Evolutionary conservation across 2,329 filamentous ascomycete species (phyloP).

Genomic region (Aspergillus calidoustus): DNA sequence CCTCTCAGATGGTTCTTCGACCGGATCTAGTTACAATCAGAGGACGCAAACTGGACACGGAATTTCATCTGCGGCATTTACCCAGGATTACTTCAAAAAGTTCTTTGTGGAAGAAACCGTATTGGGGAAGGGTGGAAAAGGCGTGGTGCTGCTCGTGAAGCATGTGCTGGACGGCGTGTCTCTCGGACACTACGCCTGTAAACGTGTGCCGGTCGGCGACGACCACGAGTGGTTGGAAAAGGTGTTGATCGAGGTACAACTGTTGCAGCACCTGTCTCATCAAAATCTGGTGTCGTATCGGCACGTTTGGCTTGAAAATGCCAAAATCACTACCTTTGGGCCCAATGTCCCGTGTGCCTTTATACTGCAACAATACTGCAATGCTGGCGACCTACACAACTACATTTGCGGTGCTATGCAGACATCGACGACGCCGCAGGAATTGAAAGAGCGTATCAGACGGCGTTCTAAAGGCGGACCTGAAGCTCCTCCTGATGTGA

Average conservation of each 20-base stretch:
- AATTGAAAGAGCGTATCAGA: conserved; percentile 85
- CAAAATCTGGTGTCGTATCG: conserved; percentile 95
- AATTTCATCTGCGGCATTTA: conserved; percentile 86
- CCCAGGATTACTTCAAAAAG: conserved; percentile 85
- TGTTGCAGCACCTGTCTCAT: conserved; percentile 88
- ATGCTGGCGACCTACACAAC: conserved; percentile 84
- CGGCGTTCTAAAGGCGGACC: conserved; percentile 77
- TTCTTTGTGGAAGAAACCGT: conserved; percentile 91
- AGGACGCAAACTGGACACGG: conserved; percentile 60
- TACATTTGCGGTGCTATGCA: conserved; percentile 77
- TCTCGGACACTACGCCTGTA: conserved; percentile 92
- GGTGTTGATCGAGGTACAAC: conserved; percentile 87
- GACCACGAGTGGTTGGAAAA: conserved; percentile 96
- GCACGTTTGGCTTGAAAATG: conserved; percentile 95
- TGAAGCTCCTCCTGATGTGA: conserved; percentile 63
- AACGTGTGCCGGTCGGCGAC: conserved; percentile 92
- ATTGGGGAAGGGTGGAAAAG: conserved; percentile 88
- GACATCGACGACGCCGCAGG: conserved; percentile 70
- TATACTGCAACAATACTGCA: conserved; percentile 97
- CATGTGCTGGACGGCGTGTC: conserved; percentile 89
- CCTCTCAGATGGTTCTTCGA: conserved; percentile 51
- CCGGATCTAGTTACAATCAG: conserved; percentile 55
- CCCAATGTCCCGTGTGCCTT: conserved; percentile 94
- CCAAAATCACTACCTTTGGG: conserved; percentile 80
- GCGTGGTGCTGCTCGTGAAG: conserved; percentile 90